Base-by-base conservation (phyloP, 441 rosid genomes). In the Pelargonium cotyledonis region DNA sequence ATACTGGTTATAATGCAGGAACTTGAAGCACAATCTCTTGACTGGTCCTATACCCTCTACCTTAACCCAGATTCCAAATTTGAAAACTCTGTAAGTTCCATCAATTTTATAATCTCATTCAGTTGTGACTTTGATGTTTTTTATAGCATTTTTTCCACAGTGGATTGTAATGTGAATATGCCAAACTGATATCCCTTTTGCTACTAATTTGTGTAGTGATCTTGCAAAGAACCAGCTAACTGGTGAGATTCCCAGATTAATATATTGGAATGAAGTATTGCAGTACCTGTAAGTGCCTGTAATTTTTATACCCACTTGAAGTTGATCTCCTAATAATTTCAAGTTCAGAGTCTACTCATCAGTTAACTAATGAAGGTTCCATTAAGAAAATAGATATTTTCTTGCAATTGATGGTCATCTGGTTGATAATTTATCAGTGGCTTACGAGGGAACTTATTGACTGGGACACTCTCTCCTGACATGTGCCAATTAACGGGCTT, bases 11-110 rank as follows among this genome's bases (percentile, higher is more conserved):
- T 44, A 7, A 10, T 64, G 40, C 76, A 95, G 99, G 81, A 89
- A 82, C 73, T 67, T 95, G 40, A 92, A 89, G 83, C 86, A 82
- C 81, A 95, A 95, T 70, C 88, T 82, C 75, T 85, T 92, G 12
- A 77, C 86, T 0, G 98, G 99, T n/a, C 98, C 97, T 16, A 88
- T 95, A 9, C 99, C 98, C 58, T 89, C 95, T 1, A 92, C 97
- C 0, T 77, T 95, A 23, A 87, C 97, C 2, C 99, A 95, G 76
- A 82, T 95, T 78, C 99, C 98, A 0, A 90, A 84, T 66, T 84
- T 95, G 26, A 90, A 86, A 77, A 87, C 78, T 3, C 88, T 95
- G 99, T 92, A 65, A 80, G 97, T 81, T 53, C 3, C 10, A 5
- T 9, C 26, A 4, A 15, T 12, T 49, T 2, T 49, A 49, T 49